Evolutionary conservation across 441 rosid genomes (phyloP), one percentile per base, ranked within the genome.

Genomic region (Biscutella laevigata): DNA sequence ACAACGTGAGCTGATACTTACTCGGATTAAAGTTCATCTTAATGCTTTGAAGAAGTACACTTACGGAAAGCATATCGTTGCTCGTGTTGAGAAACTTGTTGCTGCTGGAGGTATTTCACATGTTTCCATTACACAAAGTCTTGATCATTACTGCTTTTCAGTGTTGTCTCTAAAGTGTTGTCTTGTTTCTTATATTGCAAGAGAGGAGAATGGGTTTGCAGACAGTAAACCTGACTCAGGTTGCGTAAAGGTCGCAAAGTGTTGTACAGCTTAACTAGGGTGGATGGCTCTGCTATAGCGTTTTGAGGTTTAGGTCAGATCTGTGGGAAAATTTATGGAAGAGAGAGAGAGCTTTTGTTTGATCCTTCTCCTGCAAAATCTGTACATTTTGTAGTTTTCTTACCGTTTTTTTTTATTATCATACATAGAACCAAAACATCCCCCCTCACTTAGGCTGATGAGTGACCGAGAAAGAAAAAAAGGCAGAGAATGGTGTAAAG

Each of bases 41-140:
- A 92, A 77, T 53, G 96, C 97, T 45, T 67, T 92, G 61, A 92
- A 92, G 84, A 92, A 86, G 60, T 92, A 88, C 77, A 92, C 99
- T 6, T 88, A 88, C 1, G 99, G 99, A 54, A 86, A 92, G 75
- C 97, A 92, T 67, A 84, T 92, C 0, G 99, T 92, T 69, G 92
- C 95, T 0, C 95, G 99, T 44, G 94, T 88, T 56, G 99, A 92
- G 76, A 92, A 92, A 71, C 97, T 92, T 17, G 88, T 92, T 59
- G 86, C 90, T 59, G 92, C 99, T 66, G 99, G 99, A 60, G 99
- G 99, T 92, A 75, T 30, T 27, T 17, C 3, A 22, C 38, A 59
- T 50, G 52, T 45, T 57, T 29, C 47, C 4, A 26, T 21, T 15
- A 3, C 24, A 19, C n/a, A 25, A 26, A 4, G 7, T 11, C 7